A percentile compares a stretch with the other conserved stretches of the same genome.
Evolutionary conservation across 176 grass and related monocot species (phyloP).

Genomic region (Thalia dealbata): DNA sequence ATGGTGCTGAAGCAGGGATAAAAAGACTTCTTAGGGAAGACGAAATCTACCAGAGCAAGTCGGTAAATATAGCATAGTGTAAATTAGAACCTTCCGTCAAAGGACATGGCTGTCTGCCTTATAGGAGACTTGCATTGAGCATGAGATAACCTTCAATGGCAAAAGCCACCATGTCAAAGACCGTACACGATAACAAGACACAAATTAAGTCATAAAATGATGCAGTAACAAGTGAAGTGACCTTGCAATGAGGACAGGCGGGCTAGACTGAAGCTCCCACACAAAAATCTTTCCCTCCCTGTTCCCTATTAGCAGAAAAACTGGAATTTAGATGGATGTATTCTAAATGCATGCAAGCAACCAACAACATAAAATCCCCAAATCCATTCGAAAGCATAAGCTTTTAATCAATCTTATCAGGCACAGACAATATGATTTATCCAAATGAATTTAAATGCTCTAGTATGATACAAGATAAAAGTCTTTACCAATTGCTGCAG

Average conservation of each 20-base stretch:
- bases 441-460: background rate
- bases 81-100: constrained; percentile 65
- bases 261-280: constrained; percentile 83
- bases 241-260: constrained; percentile 50
- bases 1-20: constrained; percentile 52
- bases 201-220: background rate
- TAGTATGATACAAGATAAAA: background rate
- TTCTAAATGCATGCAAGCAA: background rate
- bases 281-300: constrained; percentile 87
- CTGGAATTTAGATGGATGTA: constrained; percentile 9
- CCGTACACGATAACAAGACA: background rate
- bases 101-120: constrained; percentile 72
- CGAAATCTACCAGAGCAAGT: background rate
- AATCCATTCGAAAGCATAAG: background rate
- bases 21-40: background rate
- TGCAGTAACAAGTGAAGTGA: constrained; percentile 18
- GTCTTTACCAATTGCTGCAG: constrained; percentile 70
- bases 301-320: constrained; percentile 48
- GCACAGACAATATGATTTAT: background rate
- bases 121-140: constrained; percentile 63
- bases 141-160: constrained; percentile 31
- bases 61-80: background rate
- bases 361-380: background rate
- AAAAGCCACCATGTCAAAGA: constrained; percentile 9
- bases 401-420: background rate